A percentile compares a stretch with the other conserved stretches of the same genome.
phyloP scores from a whole-genome alignment of 2,329 filamentous ascomycete species.

The Sordariomycetes sp. region DNA sequence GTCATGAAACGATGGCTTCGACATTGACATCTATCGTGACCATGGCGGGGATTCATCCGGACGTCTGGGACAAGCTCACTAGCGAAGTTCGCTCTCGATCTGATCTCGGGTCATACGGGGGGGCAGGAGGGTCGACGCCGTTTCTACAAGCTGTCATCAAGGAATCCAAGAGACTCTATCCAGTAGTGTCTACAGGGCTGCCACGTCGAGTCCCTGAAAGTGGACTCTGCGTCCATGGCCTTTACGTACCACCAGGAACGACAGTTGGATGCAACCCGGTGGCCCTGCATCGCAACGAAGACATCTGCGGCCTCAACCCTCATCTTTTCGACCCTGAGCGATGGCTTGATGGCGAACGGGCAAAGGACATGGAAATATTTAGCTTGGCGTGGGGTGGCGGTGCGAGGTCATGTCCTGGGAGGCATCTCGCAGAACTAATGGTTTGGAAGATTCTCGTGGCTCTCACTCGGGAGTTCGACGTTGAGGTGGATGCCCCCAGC shows the following conservation, averaged over 20 bases:
- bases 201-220: constrained; percentile 31
- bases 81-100: constrained; percentile 18
- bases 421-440: constrained; percentile 40
- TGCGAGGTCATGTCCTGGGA: constrained; percentile 38
- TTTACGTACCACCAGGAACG: constrained; percentile 31
- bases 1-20: constrained; percentile 45
- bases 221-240: constrained; percentile 27
- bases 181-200: constrained; percentile 42
- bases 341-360: constrained; percentile 29
- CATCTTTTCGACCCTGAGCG: constrained; percentile 33
- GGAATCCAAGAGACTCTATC: constrained; percentile 40
- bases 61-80: constrained; percentile 20
- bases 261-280: constrained; percentile 42
- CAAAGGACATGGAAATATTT: constrained; percentile 33
- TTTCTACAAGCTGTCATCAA: constrained; percentile 34
- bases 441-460: constrained; percentile 32
- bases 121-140: constrained; percentile 13
- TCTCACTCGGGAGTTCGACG: constrained; percentile 33
- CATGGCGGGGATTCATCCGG: constrained; percentile 31
- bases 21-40: constrained; percentile 39
- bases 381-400: constrained; percentile 45
- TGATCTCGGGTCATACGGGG: constrained; percentile 10
- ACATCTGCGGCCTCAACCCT: constrained; percentile 38
- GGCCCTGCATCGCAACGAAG: constrained; percentile 37
- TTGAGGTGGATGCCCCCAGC: constrained; percentile 24